These are phyloP conservation scores for Aspergillus taichungensis DNA, from an alignment of 495 filamentous ascomycete species.

Conservation along the genomic window DNA sequence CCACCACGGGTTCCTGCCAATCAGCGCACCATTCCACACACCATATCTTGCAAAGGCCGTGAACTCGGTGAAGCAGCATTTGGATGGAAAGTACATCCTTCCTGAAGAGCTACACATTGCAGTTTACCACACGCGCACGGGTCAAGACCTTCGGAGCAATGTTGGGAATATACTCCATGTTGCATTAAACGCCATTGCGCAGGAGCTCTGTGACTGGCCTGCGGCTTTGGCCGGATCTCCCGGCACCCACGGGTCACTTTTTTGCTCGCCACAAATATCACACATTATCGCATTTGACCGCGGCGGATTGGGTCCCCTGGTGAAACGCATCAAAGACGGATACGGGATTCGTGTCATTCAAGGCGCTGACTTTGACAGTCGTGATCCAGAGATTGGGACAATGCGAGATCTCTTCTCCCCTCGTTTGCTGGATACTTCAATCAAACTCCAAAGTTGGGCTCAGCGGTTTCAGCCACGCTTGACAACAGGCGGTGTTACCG, in stretches of 20 bases:
- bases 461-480: constrained; percentile 18
- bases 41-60: constrained; percentile 18
- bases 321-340: constrained; percentile 10
- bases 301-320: constrained; percentile 8
- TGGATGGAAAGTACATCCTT: constrained; percentile 8
- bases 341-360: constrained; percentile 11
- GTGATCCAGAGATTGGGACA: constrained; percentile 11
- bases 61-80: constrained; percentile 7
- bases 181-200: constrained; percentile 18
- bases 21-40: constrained; percentile 28
- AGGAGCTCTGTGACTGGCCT: constrained; percentile 11
- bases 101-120: constrained; percentile 17
- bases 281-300: constrained; percentile 16
- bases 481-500: neutral
- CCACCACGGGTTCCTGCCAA: constrained; percentile 16
- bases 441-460: constrained; percentile 12
- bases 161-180: constrained; percentile 10
- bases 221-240: neutral
- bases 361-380: constrained; percentile 8
- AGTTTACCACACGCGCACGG: constrained; percentile 27
- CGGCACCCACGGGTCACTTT: neutral
- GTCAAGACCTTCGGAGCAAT: constrained; percentile 14
- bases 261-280: neutral
- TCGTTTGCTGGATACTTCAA: constrained; percentile 7
- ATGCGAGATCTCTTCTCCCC: constrained; percentile 12